These are phyloP conservation scores for Desmodesmus armatus DNA, from an alignment of 139 green algal genomes.

Conservation along the genomic window DNA sequence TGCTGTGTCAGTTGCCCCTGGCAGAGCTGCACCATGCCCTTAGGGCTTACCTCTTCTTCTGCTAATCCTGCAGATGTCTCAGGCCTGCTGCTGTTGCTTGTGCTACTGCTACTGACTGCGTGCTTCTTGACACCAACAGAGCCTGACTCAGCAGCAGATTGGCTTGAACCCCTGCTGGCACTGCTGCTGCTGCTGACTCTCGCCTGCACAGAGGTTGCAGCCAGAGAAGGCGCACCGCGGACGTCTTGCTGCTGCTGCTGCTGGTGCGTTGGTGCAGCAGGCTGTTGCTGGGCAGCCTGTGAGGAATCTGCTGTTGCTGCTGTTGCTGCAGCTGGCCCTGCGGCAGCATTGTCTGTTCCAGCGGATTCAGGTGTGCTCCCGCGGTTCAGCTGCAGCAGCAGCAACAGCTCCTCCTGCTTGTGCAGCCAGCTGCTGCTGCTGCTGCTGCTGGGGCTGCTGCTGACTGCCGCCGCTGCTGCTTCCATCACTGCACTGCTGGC, in stretches of 20 bases:
- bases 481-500: neutral
- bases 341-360: no score
- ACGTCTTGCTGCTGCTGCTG: neutral
- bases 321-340: neutral
- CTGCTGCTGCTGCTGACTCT: neutral
- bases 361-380: no score
- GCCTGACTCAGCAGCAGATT: neutral
- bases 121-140: no score
- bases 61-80: no score
- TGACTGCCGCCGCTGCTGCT: neutral
- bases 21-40: neutral
- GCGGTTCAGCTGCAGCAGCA: no score
- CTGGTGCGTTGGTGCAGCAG: neutral
- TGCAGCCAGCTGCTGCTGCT: no score
- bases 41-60: neutral
- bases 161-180: neutral
- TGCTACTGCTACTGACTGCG: neutral
- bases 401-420: no score
- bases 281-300: neutral
- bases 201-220: neutral
- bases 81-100: neutral
- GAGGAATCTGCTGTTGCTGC: neutral
- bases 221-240: neutral
- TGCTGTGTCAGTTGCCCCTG: neutral
- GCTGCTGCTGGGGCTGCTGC: no score